A percentile compares a stretch with the other conserved stretches of the same genome.
phyloP scores from a whole-genome alignment of 2,329 filamentous ascomycete species.

The Scedosporium aurantiacum region DNA sequence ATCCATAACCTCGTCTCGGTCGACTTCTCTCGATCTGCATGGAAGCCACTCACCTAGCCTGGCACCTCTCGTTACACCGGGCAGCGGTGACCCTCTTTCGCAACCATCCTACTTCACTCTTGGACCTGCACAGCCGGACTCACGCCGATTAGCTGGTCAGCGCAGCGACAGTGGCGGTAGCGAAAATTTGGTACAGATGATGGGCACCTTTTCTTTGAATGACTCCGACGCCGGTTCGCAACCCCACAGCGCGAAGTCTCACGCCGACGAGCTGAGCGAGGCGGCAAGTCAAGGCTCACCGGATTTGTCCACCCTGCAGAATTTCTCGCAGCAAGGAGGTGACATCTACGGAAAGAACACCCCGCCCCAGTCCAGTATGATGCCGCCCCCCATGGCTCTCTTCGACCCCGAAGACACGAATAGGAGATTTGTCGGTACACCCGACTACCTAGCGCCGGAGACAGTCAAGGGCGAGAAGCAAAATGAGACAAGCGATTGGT shows the following conservation, averaged over 20 bases:
- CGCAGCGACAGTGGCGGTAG: conserved; percentile 89
- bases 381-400: conserved; percentile 85
- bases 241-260: conserved; percentile 40
- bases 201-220: conserved; percentile 65
- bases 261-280: conserved; percentile 65
- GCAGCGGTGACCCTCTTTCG: conserved; percentile 49
- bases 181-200: conserved; percentile 72
- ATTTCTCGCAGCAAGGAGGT: conserved; percentile 15
- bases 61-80: conserved; percentile 78
- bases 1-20: conserved; percentile 82
- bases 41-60: conserved; percentile 61
- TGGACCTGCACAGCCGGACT: conserved; percentile 44
- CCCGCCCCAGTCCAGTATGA: conserved; percentile 48
- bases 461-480: conserved; percentile 92
- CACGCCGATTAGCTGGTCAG: conserved; percentile 60
- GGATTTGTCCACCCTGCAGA: conserved; percentile 59
- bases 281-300: conserved; percentile 65
- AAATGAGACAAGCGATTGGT: conserved; percentile 98
- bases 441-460: conserved; percentile 92
- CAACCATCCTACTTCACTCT: conserved; percentile 93
- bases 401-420: conserved; percentile 94
- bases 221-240: conserved; percentile 38
- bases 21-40: conserved; percentile 85
- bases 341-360: conserved; percentile 6
- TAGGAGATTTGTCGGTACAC: conserved; percentile 88